These are phyloP conservation scores for Pichia manshurica DNA, from an alignment of 805 yeast species.

Conservation along the genomic window DNA sequence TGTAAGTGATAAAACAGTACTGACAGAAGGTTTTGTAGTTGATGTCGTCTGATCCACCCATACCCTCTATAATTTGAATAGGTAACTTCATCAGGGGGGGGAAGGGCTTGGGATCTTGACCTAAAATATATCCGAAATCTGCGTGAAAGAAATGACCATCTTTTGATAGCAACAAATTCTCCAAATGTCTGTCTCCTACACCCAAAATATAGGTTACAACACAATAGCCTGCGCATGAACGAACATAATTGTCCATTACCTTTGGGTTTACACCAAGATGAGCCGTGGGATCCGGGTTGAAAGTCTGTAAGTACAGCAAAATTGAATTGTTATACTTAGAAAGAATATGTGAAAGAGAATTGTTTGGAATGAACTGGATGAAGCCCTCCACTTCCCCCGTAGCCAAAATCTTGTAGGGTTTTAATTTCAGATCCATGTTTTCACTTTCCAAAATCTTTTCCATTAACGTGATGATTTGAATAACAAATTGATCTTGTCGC, in stretches of 20 bases:
- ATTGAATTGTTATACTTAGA: slow-evolving; percentile 68
- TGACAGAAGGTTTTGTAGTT: slow-evolving; percentile 83
- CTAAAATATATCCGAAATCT: slow-evolving; percentile 93
- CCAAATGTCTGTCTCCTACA: slow-evolving; percentile 96
- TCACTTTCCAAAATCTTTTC: slow-evolving; percentile 83
- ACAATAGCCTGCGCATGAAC: slow-evolving; percentile 96
- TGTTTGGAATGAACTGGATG: slow-evolving; percentile 90
- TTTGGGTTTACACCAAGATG: slow-evolving; percentile 48
- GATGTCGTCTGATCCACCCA: slow-evolving; percentile 88
- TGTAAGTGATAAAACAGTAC: slow-evolving; percentile 91
- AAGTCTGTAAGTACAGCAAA: slow-evolving; percentile 58
- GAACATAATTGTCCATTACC: slow-evolving; percentile 89
- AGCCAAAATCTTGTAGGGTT: slow-evolving; percentile 87
- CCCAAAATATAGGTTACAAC: slow-evolving; percentile 92
- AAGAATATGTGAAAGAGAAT: slow-evolving; percentile 75
- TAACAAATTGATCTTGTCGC: slow-evolving; percentile 94
- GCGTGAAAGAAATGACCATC: slow-evolving; percentile 95
- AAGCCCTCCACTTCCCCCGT: slow-evolving; percentile 90
- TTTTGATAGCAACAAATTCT: slow-evolving; percentile 68
- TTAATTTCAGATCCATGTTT: slow-evolving; percentile 78
- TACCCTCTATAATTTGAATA: slow-evolving; percentile 93
- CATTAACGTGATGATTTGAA: slow-evolving; percentile 87
- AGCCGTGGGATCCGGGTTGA: slow-evolving; percentile 49
- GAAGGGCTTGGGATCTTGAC: slow-evolving; percentile 97
- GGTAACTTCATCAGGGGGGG: slow-evolving; percentile 98